Evolutionary conservation across 1,284 basidiomycete genomes (phyloP), one percentile per base, ranked within the genome.

Genomic region (Hypsizygus ulmarius): DNA sequence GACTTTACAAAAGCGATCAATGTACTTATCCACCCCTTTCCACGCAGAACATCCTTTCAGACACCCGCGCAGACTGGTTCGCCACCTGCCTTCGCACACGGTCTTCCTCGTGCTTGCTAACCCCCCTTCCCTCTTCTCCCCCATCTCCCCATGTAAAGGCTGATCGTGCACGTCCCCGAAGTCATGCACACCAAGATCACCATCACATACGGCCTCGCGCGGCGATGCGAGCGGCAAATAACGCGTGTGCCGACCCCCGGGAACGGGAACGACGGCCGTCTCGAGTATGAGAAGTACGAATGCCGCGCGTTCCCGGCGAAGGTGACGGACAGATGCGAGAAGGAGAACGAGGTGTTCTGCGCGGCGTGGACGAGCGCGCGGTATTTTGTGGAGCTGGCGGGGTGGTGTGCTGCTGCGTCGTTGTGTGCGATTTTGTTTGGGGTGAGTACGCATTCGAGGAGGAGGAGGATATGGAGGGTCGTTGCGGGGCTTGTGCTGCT

Each of bases 381-480:
- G 2, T 90, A 87, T 60, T 67, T 78, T 35, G 70, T 74, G 14
- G 78, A 84, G 61, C 64, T 88, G 14, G 78, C 77, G 39, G 72
- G 81, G 36, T 82, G 84, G 9, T 84, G 84, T 60, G 81, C 75
- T 10, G 73, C 69, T 36, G 67, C 82, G 18, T 77, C 84, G 5
- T 64, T 85, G 38, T 60, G 76, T 0, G 69, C 83, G 5, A 72
- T 89, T 40, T 57, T 84, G 32, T 73, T 90, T 49, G 87, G 87
- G 3, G 73, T 87, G 9, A 86, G 77, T 57, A 87, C 87, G 0
- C 81, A 80, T 58, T 84, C 84, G 14, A 72, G 86, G 45, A 72
- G 87, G 54, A 72, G 84, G 50, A 77, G 87, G 51, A 82, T 88
- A 36, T 90, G 87, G 87, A 80, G 77, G 59, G 81, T 77, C 2